Evolutionary conservation across 176 grass and related monocot genomes (phyloP).

Genomic region (Bothriochloa decipiens): DNA sequence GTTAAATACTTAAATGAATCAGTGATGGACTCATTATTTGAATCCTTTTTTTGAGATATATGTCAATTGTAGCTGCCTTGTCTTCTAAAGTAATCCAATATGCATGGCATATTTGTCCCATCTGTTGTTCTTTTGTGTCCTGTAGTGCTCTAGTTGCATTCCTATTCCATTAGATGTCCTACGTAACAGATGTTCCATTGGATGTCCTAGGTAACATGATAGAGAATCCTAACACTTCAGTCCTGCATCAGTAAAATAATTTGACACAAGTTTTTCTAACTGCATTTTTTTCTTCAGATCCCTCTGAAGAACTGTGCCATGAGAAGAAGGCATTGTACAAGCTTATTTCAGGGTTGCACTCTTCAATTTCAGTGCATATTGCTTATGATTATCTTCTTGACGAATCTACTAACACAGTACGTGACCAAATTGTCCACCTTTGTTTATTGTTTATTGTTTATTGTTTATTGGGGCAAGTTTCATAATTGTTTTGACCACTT

Average conservation of each 20-base stretch:
- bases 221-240: not conserved
- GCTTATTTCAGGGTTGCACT: conserved; percentile 95
- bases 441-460: too few species aligned
- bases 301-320: conserved; percentile 83
- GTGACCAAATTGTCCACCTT: not conserved
- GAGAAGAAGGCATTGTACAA: conserved; percentile 93
- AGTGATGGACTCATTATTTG: not conserved
- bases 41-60: not conserved
- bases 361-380: conserved; percentile 98
- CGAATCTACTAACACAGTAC: conserved; percentile 66
- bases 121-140: too few species aligned
- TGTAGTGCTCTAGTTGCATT: conserved; percentile 11
- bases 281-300: conserved; percentile 62
- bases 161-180: not conserved
- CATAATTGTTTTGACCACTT: conserved; percentile 23
- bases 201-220: not conserved
- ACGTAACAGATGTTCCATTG: too few species aligned
- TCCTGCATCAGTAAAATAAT: conserved; percentile 19
- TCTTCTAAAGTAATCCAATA: not conserved
- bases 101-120: not conserved
- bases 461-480: conserved; percentile 23
- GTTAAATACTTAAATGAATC: conserved; percentile 9
- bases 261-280: not conserved
- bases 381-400: conserved; percentile 86
- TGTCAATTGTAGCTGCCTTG: not conserved